Evolutionary conservation across 768 basidiomycete genomes (phyloP), one percentile per base, ranked within the genome.

Genomic region (Termitomyces bulborhizus): DNA sequence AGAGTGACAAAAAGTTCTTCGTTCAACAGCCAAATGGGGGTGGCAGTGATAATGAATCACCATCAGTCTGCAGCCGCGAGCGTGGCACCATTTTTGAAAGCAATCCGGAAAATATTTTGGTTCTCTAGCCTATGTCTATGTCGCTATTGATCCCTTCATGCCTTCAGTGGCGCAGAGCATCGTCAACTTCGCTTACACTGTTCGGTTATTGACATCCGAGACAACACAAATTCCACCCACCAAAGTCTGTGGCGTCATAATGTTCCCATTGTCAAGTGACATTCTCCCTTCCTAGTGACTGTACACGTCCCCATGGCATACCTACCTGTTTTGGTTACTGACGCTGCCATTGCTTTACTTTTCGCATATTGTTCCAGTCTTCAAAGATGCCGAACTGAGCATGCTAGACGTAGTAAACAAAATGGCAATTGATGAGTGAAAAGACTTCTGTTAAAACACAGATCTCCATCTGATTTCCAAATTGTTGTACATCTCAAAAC

Each of bases 291-390:
- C 21, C 27, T 49, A 15, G 32, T 54, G 7, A 21, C 21, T 21
- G 45, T n/a, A 46, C 21, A 34, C 39, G 18, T n/a, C 45, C 4
- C 54, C 47, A 1, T 37, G 50, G 1, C 31, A 59, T 37, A 4
- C 3, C 29, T 29, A 29, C 29, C 57, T 59, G 6, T 16, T 46
- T 36, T 27, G 26, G 29, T 78, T 90, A 3, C 73, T 90, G 12
- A 76, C 81, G 11, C 75, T 92, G 8, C 89, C 89, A 1, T 78
- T 84, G 0, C 69, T 90, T 56, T 91, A 91, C 62, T 90, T 89
- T 67, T 81, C 84, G 1, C 82, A 88, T 1, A 88, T 91, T n/a
- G 81, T 85, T 3, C 76, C 80, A 48, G 79, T 90, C 29, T 90
- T 89, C 58, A 80, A 85, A 58, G 86, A 88, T 51, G 87, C 88